These are phyloP conservation scores for Zarea fungicola DNA, from an alignment of 2,329 filamentous ascomycete species.

Conservation along the genomic window DNA sequence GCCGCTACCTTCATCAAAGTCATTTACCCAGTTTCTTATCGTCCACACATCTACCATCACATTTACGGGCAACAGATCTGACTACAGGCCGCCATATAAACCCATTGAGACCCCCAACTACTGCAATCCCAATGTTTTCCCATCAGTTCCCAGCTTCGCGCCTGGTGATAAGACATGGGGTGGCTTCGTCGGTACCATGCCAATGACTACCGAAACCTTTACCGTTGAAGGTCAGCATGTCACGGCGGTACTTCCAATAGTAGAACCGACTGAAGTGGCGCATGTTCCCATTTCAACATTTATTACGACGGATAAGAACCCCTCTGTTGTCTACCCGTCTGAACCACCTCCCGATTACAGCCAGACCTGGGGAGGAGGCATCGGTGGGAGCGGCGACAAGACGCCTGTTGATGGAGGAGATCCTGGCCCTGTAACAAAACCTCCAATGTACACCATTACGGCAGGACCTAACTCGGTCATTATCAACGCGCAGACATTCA, in stretches of 20 bases:
- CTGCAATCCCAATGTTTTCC: conserved; percentile 26
- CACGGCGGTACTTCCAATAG: not conserved
- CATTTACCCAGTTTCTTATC: conserved; percentile 37
- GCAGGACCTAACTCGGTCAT: conserved; percentile 41
- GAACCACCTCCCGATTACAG: conserved; percentile 20
- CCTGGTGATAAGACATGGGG: not conserved
- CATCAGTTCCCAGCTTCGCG: conserved; percentile 1
- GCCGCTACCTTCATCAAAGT: conserved; percentile 23
- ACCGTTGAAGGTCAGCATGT: conserved; percentile 2
- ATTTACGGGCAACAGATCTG: conserved; percentile 38
- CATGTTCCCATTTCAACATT: conserved; percentile 34
- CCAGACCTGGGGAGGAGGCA: conserved; percentile 9
- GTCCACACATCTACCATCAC: conserved; percentile 47
- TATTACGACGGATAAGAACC: conserved; percentile 51
- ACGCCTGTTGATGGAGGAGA: not conserved
- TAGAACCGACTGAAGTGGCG: not conserved
- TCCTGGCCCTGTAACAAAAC: conserved; percentile 9
- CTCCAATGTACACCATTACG: conserved; percentile 34
- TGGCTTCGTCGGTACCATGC: not conserved
- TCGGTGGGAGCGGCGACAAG: not conserved
- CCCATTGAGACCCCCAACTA: conserved; percentile 34
- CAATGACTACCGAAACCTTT: conserved; percentile 6
- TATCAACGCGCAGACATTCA: conserved; percentile 42
- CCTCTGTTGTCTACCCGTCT: conserved; percentile 40
- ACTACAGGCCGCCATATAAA: conserved; percentile 43